Conservation (phyloP, 345 rosid genomes). For the Clausena lansium region DNA sequence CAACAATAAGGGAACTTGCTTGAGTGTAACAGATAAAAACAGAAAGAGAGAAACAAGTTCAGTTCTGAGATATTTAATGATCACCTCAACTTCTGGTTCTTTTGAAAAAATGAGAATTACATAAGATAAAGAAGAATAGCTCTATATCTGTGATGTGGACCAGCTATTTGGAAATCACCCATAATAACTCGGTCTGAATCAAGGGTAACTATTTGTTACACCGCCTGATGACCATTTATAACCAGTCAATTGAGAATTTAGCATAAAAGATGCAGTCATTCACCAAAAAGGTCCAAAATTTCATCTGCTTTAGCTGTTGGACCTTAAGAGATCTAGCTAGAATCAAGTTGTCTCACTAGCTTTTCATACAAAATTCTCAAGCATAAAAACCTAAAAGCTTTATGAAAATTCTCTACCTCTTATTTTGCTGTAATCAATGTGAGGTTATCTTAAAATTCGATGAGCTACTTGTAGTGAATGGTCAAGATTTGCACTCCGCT, state of each 20-base stretch:
- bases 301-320: neutral
- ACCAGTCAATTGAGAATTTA: neutral
- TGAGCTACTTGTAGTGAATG: neutral
- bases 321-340: neutral
- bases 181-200: neutral
- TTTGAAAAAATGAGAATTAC: too few species aligned
- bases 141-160: too few species aligned
- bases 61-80: neutral
- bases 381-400: neutral
- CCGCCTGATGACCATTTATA: neutral
- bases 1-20: too few species aligned
- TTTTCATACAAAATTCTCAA: neutral
- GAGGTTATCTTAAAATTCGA: neutral
- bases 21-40: too few species aligned
- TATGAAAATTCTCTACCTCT: neutral
- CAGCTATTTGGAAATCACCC: too few species aligned
- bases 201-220: neutral
- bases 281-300: too few species aligned
- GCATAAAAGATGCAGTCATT: neutral
- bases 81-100: neutral
- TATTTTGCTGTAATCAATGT: neutral
- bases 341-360: neutral
- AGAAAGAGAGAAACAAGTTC: neutral
- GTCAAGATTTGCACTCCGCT: neutral
- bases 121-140: too few species aligned